Evolutionary conservation across 2,329 filamentous ascomycete species (phyloP).

Genomic region (Zymoseptoria crescenta): DNA sequence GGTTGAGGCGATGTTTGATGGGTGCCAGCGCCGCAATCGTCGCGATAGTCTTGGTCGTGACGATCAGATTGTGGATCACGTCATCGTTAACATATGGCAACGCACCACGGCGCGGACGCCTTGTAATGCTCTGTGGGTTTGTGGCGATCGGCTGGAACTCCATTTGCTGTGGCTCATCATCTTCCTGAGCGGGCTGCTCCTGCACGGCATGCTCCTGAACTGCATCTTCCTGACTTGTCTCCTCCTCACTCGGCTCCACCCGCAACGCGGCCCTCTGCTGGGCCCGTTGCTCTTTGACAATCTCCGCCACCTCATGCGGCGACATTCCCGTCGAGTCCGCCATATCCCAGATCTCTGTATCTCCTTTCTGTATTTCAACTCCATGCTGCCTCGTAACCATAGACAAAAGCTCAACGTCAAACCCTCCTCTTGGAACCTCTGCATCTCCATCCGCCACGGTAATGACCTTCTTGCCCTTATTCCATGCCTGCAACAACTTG

Average conservation of each 20-base stretch:
- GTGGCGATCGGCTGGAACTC: background rate
- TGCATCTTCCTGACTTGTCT: background rate
- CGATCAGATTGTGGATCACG: conserved; percentile 66
- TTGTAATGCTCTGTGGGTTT: background rate
- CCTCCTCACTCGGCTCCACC: background rate
- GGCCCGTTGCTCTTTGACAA: conserved; percentile 13
- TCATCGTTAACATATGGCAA: conserved; percentile 8
- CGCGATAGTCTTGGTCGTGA: conserved; percentile 66
- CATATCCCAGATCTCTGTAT: conserved; percentile 16
- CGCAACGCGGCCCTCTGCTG: background rate
- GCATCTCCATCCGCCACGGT: conserved; percentile 39
- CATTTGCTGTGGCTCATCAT: background rate
- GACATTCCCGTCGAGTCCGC: conserved; percentile 16
- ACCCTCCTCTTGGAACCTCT: conserved; percentile 33
- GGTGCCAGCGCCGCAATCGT: conserved; percentile 59
- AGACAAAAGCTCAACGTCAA: conserved; percentile 38
- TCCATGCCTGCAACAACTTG: conserved; percentile 40
- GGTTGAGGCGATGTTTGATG: conserved; percentile 59
- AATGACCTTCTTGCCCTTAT: conserved; percentile 39
- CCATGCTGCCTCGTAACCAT: conserved; percentile 33
- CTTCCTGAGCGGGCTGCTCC: background rate
- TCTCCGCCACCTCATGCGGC: conserved; percentile 24
- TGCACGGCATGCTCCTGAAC: background rate
- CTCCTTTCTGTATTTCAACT: conserved; percentile 18
- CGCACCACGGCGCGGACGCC: background rate